Conservation (phyloP, 2,329 filamentous ascomycete species). For the Pseudovirgaria hyperparasitica region DNA sequence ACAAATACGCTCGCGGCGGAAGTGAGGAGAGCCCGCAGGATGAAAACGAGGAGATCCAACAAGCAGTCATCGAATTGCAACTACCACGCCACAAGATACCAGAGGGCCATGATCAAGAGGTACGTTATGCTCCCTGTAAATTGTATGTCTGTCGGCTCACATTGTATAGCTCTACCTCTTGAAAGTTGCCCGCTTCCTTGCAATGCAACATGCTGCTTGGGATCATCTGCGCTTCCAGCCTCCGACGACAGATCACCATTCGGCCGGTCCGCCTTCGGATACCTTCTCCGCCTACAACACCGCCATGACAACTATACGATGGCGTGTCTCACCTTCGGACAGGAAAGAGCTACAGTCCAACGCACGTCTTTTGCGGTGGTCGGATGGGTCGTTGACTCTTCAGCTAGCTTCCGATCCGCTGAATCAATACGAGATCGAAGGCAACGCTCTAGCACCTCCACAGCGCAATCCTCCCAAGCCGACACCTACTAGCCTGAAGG, state of each 20-base stretch:
- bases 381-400: slow-evolving; percentile 64
- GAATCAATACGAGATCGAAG: slow-evolving; percentile 62
- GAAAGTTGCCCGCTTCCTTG: slow-evolving; percentile 60
- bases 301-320: slow-evolving; percentile 56
- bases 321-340: slow-evolving; percentile 52
- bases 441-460: slow-evolving; percentile 54
- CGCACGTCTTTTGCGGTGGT: slow-evolving; percentile 63
- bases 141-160: slow-evolving; percentile 7
- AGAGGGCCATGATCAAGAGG: slow-evolving; percentile 57
- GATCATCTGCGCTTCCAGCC: slow-evolving; percentile 53
- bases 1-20: slow-evolving; percentile 53
- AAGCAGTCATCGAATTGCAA: slow-evolving; percentile 45
- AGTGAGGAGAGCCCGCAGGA: slow-evolving; percentile 34
- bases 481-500: slow-evolving; percentile 29
- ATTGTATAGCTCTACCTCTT: slow-evolving; percentile 52
- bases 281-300: slow-evolving; percentile 49
- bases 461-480: slow-evolving; percentile 36
- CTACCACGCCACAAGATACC: slow-evolving; percentile 58
- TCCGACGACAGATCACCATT: slow-evolving; percentile 45
- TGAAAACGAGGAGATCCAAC: slow-evolving; percentile 39
- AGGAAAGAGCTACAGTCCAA: slow-evolving; percentile 61
- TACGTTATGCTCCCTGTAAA: slow-evolving; percentile 21
- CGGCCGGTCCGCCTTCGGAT: slow-evolving; percentile 29
- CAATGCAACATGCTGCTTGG: slow-evolving; percentile 56
- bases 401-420: slow-evolving; percentile 55